A percentile compares a stretch with the other conserved stretches of the same genome.
phyloP scores from a whole-genome alignment of 2,329 filamentous ascomycete species.

The Fusarium sp. region DNA sequence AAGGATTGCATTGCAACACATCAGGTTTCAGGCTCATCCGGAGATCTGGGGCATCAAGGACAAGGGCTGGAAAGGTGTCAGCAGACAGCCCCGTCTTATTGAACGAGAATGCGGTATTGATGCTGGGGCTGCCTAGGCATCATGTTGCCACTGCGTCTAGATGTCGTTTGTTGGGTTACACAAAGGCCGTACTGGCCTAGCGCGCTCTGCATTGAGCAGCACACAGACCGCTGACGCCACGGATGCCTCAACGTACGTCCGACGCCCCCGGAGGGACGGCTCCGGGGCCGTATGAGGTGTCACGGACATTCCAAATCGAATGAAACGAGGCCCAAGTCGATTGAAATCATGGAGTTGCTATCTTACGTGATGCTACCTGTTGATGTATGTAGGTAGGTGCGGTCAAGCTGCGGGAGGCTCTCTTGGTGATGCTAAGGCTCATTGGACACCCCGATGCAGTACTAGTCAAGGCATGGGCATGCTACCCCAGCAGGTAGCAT shows the following conservation, averaged over 20 bases:
- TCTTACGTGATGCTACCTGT: slow-evolving; percentile 1
- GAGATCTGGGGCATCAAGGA: neutral
- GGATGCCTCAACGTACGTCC: slow-evolving; percentile 2
- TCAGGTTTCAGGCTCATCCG: neutral
- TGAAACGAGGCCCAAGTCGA: neutral
- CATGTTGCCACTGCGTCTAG: slow-evolving; percentile 7
- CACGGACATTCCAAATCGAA: neutral
- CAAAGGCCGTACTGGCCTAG: slow-evolving; percentile 6
- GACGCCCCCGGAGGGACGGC: neutral
- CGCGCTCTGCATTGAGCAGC: slow-evolving; percentile 4
- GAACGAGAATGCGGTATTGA: neutral
- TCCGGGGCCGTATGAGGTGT: neutral
- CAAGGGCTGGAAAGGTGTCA: neutral
- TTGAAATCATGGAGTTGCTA: neutral
- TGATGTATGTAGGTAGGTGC: neutral
- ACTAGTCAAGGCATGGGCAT: neutral
- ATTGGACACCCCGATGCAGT: neutral
- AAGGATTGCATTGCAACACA: neutral
- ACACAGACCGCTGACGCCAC: slow-evolving; percentile 13
- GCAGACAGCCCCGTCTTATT: neutral
- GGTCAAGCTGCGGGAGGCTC: neutral
- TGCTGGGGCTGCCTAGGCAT: neutral
- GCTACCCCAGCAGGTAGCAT: slow-evolving; percentile 34
- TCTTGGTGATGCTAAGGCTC: slow-evolving; percentile 8
- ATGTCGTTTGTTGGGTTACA: slow-evolving; percentile 6